Evolutionary conservation across 768 basidiomycete species (phyloP).

Genomic region (Tricholoma bakamatsutake): DNA sequence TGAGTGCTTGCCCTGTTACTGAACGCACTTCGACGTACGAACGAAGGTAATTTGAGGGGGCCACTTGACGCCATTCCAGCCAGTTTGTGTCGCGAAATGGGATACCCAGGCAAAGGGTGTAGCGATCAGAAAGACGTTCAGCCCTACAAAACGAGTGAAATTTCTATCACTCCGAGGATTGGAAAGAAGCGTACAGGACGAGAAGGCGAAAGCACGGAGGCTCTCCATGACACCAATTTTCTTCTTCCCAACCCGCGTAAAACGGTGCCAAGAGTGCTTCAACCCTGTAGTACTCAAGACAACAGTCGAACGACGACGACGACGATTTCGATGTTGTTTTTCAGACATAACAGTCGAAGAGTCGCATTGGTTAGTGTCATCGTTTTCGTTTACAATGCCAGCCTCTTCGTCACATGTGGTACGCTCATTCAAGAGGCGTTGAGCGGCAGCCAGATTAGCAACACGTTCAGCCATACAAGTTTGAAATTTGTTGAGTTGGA

Average conservation of each 20-base stretch:
- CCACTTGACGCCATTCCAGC: slow-evolving; percentile 23
- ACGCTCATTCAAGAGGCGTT: neutral
- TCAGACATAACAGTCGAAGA: neutral
- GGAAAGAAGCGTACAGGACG: slow-evolving; percentile 38
- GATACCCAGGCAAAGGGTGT: slow-evolving; percentile 59
- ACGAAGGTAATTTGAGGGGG: slow-evolving; percentile 31
- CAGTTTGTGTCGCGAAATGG: slow-evolving; percentile 34
- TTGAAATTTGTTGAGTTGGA: neutral
- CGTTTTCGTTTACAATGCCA: neutral
- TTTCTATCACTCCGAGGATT: neutral
- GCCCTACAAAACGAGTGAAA: slow-evolving; percentile 30
- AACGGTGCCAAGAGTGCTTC: slow-evolving; percentile 36
- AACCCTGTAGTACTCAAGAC: slow-evolving; percentile 10
- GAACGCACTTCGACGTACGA: slow-evolving; percentile 4
- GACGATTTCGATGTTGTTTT: neutral
- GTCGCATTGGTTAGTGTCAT: neutral
- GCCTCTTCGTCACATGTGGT: slow-evolving; percentile 1
- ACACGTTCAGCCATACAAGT: neutral
- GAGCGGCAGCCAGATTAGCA: neutral
- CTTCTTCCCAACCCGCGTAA: slow-evolving; percentile 39
- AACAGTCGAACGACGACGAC: neutral
- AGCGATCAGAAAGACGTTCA: slow-evolving; percentile 52
- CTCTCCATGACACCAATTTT: slow-evolving; percentile 39
- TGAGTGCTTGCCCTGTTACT: neutral
- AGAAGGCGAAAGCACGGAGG: slow-evolving; percentile 38